Base-by-base conservation (phyloP, 2,329 filamentous ascomycete genomes). In the Colletotrichum paranaense region DNA sequence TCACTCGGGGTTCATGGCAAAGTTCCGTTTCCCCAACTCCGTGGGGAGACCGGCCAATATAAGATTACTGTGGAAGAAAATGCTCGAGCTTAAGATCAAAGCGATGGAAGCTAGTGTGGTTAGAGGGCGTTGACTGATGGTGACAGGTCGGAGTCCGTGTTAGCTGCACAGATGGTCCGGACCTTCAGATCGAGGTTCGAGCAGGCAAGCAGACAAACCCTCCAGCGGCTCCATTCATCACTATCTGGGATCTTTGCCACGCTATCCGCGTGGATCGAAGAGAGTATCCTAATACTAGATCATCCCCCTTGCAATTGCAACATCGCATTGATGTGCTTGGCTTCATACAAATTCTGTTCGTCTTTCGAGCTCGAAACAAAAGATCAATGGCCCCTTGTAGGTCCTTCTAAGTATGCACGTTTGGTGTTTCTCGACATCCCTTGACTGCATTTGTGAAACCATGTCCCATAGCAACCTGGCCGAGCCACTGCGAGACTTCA, bases 361-460 rank as follows among this genome's bases (percentile, higher is more conserved):
- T 14, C 12, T 8, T n/a, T 11, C 2, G 5, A 60, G 24, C 11
- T 22, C 4, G 19, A 2, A 19, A 30, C 28, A 16, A 30, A 30
- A 19, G 53, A 64, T 35, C 32, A 35, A 12, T 2, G 46, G n/a
- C 6, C 24, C 16, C 2, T 32, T 24, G 28, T 5, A 38, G 11
- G 35, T 24, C 19, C 11, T 19, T 24, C 53, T 14, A 4, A 38
- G 22, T 26, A 42, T 58, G 49, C 58, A 69, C 26, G 46, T 49
- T 46, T 28, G 32, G 5, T 16, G 35, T n/a, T 35, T 4, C 53
- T 38, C 28, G 30, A 24, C 19, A 56, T 35, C 32, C 62, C 26
- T 66, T 38, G 11, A 49, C 46, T 59, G 62, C 67, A 60, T 22
- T 22, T 19, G 5, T 73, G 71, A 73, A 66, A 73, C 71, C 9